phyloP scores from a whole-genome alignment of 495 filamentous ascomycete species.

The Terfezia boudieri region DNA sequence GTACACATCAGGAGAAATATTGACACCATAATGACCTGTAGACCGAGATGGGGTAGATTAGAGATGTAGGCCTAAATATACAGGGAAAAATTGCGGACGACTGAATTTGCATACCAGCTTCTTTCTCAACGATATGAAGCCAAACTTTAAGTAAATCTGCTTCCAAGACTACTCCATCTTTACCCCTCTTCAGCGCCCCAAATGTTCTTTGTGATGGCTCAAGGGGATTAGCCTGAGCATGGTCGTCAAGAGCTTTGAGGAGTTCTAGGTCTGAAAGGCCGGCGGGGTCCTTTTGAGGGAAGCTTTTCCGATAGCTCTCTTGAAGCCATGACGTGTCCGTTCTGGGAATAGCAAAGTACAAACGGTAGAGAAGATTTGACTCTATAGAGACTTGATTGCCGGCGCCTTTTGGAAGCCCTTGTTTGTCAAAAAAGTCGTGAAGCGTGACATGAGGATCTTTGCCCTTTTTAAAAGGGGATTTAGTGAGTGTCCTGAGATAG shows the following conservation, averaged over 20 bases:
- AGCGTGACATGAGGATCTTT: constrained; percentile 18
- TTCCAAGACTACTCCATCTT: constrained; percentile 36
- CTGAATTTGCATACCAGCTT: constrained; percentile 24
- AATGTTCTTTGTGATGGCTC: constrained; percentile 37
- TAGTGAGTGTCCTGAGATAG: constrained; percentile 17
- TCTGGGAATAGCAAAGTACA: constrained; percentile 42
- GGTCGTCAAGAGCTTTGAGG: constrained; percentile 29
- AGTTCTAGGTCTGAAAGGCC: constrained; percentile 31
- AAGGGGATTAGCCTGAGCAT: constrained; percentile 27
- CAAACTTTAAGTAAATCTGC: constrained; percentile 40
- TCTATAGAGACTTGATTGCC: constrained; percentile 52
- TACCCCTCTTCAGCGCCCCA: constrained; percentile 27
- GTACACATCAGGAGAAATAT: constrained; percentile 36
- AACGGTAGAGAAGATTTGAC: constrained; percentile 52
- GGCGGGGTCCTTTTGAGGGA: constrained; percentile 27
- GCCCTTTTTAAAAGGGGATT: constrained; percentile 7
- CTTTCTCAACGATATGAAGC: constrained; percentile 35
- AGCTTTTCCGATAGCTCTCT: constrained; percentile 30
- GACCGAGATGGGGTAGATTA: not conserved
- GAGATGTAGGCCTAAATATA: not conserved
- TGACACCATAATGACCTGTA: constrained; percentile 32
- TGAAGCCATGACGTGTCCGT: constrained; percentile 46
- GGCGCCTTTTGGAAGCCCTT: constrained; percentile 20
- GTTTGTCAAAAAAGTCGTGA: constrained; percentile 6
- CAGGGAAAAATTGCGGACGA: not conserved